Evolutionary conservation across 768 basidiomycete species (phyloP).

Genomic region (Mycena galericulata): DNA sequence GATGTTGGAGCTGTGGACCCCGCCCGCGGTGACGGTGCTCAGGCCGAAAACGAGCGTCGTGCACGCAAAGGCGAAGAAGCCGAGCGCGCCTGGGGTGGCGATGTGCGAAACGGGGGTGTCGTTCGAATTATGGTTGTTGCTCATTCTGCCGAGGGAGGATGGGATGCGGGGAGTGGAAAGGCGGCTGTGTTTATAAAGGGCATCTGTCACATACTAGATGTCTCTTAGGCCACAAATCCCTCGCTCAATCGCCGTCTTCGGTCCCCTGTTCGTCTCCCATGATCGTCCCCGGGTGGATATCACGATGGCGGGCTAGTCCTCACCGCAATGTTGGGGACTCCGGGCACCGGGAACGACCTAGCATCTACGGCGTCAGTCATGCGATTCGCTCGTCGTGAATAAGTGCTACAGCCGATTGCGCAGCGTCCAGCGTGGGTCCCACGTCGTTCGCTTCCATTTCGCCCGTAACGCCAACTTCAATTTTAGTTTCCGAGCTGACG

Average conservation of each 20-base stretch:
- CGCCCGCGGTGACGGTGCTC: constrained; percentile 71
- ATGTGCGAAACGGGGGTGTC: constrained; percentile 40
- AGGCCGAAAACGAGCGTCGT: constrained; percentile 84
- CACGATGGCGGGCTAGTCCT: constrained; percentile 13
- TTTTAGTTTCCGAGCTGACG: constrained; percentile 18
- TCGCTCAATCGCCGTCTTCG: constrained; percentile 26
- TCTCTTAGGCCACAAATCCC: constrained; percentile 12
- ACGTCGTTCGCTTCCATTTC: constrained; percentile 25
- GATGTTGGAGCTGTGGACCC: constrained; percentile 68
- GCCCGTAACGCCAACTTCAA: constrained; percentile 18
- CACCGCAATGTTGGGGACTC: constrained; percentile 19
- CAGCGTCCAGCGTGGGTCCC: constrained; percentile 19
- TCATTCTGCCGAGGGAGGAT: constrained; percentile 28
- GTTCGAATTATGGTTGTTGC: constrained; percentile 22
- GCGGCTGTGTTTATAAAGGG: constrained; percentile 24
- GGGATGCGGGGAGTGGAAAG: constrained; percentile 1
- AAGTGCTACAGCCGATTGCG: constrained; percentile 14
- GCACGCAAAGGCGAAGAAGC: constrained; percentile 85
- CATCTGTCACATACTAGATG: constrained; percentile 16
- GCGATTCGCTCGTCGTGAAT: constrained; percentile 21
- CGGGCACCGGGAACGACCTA: constrained; percentile 14
- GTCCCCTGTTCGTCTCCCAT: constrained; percentile 22
- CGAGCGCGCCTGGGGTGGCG: constrained; percentile 75
- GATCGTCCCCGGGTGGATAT: constrained; percentile 15
- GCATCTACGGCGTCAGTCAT: constrained; percentile 15